Evolutionary conservation across 805 yeast genomes (phyloP).

Genomic region (Zygosaccharomyces pseudorouxii): DNA sequence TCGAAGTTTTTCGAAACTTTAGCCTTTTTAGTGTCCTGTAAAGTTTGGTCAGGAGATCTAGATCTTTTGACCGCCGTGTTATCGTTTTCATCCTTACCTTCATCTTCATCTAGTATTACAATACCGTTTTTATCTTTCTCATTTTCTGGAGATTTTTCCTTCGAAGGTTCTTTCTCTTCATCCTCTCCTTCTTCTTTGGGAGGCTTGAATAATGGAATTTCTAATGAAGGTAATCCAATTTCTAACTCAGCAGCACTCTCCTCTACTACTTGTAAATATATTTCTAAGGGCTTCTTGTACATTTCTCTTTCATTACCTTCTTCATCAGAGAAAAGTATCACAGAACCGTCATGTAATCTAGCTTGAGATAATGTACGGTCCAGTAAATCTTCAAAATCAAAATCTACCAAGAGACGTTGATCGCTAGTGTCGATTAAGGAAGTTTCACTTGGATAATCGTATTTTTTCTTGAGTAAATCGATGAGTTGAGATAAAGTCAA

Average conservation of each 20-base stretch:
- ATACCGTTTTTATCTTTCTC: slow-evolving; percentile 13
- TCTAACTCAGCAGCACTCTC: slow-evolving; percentile 10
- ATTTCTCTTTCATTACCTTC: slow-evolving; percentile 44
- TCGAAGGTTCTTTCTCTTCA: slow-evolving; percentile 16
- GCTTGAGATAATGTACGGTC: slow-evolving; percentile 45
- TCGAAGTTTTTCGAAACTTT: slow-evolving; percentile 7
- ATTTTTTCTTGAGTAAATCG: slow-evolving; percentile 43
- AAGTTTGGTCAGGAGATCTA: slow-evolving; percentile 9
- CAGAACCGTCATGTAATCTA: slow-evolving; percentile 56
- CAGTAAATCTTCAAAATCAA: slow-evolving; percentile 80
- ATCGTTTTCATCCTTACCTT: not conserved
- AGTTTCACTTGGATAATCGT: slow-evolving; percentile 44
- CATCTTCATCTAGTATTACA: slow-evolving; percentile 16
- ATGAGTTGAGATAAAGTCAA: slow-evolving; percentile 50
- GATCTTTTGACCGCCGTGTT: slow-evolving; percentile 2
- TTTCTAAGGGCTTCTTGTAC: slow-evolving; percentile 53
- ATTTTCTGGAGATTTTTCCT: slow-evolving; percentile 9
- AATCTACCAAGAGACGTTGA: slow-evolving; percentile 68
- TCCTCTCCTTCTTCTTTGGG: slow-evolving; percentile 21
- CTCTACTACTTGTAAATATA: slow-evolving; percentile 42
- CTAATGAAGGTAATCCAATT: slow-evolving; percentile 34
- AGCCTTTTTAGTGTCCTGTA: slow-evolving; percentile 7
- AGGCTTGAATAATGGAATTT: slow-evolving; percentile 26
- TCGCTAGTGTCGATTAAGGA: slow-evolving; percentile 33
- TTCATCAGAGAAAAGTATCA: slow-evolving; percentile 74